phyloP scores from a whole-genome alignment of 2,329 filamentous ascomycete species.

The Leptosphaerulina australis region DNA sequence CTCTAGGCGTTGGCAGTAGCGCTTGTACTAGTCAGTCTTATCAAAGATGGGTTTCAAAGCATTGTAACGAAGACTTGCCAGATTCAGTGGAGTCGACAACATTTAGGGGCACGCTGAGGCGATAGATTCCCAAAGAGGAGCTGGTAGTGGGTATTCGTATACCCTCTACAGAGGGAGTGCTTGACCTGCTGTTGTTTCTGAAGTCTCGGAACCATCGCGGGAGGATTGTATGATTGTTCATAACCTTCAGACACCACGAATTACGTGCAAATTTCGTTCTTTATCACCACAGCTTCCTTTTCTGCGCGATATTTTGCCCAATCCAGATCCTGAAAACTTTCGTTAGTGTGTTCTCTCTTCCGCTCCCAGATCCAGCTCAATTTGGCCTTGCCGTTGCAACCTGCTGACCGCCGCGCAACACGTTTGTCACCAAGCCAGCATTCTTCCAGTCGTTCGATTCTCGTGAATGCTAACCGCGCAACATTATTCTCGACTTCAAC shows the following conservation, averaged over 20 bases:
- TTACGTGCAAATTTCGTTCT: slow-evolving; percentile 19
- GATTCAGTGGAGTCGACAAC: no score
- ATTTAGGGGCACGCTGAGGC: no score
- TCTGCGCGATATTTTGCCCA: slow-evolving; percentile 20
- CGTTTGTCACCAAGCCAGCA: slow-evolving; percentile 25
- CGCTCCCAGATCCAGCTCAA: slow-evolving; percentile 26
- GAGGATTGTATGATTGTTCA: background rate
- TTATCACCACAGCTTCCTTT: slow-evolving; percentile 19
- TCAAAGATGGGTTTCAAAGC: no score
- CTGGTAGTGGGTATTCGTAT: no score
- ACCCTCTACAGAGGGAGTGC: no score
- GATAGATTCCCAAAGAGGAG: no score
- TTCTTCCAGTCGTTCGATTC: slow-evolving; percentile 15
- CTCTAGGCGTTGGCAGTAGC: no score
- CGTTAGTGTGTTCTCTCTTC: slow-evolving; percentile 14
- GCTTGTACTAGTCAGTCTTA: no score
- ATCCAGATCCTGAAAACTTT: slow-evolving; percentile 3
- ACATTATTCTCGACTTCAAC: slow-evolving; percentile 26
- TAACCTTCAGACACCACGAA: background rate
- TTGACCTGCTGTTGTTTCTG: background rate
- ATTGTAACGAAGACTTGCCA: no score
- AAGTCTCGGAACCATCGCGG: background rate
- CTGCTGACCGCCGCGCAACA: slow-evolving; percentile 19
- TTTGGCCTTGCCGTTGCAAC: background rate
- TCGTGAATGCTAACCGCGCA: slow-evolving; percentile 19